Percentiles rank a stretch among this genome's conserved stretches.
Evolutionary conservation across 140 eudicot species (phyloP).

Genomic region (Eryngium alpinum): DNA sequence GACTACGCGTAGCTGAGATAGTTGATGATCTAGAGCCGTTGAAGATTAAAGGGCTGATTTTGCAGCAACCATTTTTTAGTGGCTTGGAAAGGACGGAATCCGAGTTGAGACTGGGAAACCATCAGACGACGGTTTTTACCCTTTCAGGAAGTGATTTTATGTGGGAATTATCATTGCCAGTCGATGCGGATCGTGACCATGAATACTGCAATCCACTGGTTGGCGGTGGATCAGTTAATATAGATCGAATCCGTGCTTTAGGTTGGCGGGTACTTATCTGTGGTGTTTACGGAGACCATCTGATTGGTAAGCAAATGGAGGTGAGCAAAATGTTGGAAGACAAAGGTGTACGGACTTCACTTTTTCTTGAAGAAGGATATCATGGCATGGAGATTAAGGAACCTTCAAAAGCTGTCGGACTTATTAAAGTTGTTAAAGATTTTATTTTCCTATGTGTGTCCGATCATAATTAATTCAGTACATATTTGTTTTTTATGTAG

Average conservation of each 20-base stretch:
- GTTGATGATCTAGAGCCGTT: conserved; percentile 19
- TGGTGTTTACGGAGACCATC: conserved; percentile 34
- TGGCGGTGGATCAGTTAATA: background rate
- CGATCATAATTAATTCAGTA: background rate
- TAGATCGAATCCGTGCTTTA: conserved; percentile 3
- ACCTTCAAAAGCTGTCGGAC: conserved; percentile 14
- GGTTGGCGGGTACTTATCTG: conserved; percentile 27
- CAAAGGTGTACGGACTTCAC: conserved; percentile 24
- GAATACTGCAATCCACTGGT: conserved; percentile 14
- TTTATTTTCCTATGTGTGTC: conserved; percentile 11
- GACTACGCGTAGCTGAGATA: conserved; percentile 13
- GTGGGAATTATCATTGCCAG: conserved; percentile 15
- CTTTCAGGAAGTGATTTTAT: conserved; percentile 11
- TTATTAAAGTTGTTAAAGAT: conserved; percentile 9
- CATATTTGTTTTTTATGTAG: background rate
- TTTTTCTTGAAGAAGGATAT: conserved; percentile 33
- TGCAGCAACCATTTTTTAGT: conserved; percentile 31
- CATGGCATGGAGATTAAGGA: conserved; percentile 39
- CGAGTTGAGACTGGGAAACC: conserved; percentile 11
- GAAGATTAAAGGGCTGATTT: conserved; percentile 21
- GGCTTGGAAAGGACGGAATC: conserved; percentile 24
- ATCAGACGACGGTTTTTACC: conserved; percentile 6
- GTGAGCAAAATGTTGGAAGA: conserved; percentile 31
- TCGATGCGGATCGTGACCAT: conserved; percentile 15
- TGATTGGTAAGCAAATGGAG: conserved; percentile 41